Evolutionary conservation across 2,329 filamentous ascomycete genomes (phyloP).

Genomic region (Clarireedia monteithiana): DNA sequence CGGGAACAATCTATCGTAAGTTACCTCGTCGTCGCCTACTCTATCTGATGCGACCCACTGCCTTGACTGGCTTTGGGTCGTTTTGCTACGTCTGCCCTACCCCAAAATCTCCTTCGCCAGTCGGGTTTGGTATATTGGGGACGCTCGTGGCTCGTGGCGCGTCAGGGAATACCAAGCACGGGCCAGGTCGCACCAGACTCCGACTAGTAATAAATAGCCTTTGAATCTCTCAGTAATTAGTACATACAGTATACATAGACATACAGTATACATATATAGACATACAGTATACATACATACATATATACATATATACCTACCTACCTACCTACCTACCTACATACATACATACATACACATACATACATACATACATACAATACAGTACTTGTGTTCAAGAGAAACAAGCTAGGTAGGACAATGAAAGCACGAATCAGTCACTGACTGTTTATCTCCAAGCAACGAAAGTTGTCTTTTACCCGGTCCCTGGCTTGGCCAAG

Average conservation of each 20-base stretch:
- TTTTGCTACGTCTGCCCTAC: background rate
- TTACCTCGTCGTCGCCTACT: slow-evolving; percentile 7
- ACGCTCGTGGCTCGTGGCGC: slow-evolving; percentile 1
- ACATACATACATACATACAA: no score
- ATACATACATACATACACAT: no score
- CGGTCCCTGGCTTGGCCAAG: slow-evolving; percentile 10
- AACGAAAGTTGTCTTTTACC: slow-evolving; percentile 3
- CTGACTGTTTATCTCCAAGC: background rate
- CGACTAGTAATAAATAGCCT: background rate
- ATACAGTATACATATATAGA: no score
- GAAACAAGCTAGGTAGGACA: background rate
- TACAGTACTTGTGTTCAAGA: background rate
- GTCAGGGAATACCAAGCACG: background rate
- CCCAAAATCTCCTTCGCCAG: slow-evolving; percentile 5
- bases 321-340: no score
- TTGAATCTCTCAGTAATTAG: background rate
- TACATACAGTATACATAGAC: background rate
- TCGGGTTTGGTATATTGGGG: slow-evolving; percentile 2
- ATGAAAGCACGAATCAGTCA: background rate
- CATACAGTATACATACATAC: no score
- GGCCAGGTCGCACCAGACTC: background rate
- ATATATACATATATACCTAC: no score
- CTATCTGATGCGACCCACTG: slow-evolving; percentile 7
- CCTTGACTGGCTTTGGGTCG: background rate
- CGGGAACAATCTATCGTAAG: background rate